phyloP scores from a whole-genome alignment of 441 rosid genomes.

The Sinapis alba region DNA sequence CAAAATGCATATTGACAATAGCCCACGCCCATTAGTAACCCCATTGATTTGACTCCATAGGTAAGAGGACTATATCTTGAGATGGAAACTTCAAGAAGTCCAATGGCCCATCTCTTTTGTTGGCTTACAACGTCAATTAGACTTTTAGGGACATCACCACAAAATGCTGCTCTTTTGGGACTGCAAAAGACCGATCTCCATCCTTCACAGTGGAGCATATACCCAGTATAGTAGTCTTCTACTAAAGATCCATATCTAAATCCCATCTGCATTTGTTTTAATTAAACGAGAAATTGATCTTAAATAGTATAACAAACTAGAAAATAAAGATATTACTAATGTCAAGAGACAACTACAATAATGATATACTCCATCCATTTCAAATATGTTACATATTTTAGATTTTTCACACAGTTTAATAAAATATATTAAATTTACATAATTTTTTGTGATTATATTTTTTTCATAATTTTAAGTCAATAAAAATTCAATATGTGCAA shows the following conservation, averaged over 20 bases:
- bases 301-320: neutral
- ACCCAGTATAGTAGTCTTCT: constrained; percentile 76
- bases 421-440: no score
- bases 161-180: constrained; percentile 62
- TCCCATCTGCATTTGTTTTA: constrained; percentile 56
- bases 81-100: constrained; percentile 55
- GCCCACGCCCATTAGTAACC: constrained; percentile 46
- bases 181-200: constrained; percentile 66
- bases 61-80: constrained; percentile 52
- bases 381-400: no score
- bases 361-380: no score
- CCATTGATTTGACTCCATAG: constrained; percentile 48
- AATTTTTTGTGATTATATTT: no score
- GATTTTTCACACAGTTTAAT: no score
- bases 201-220: constrained; percentile 59
- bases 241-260: constrained; percentile 72
- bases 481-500: no score
- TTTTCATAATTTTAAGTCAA: no score
- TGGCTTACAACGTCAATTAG: constrained; percentile 56
- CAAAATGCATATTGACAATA: constrained; percentile 51
- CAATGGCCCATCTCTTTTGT: constrained; percentile 64
- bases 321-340: neutral
- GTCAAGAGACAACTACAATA: neutral
- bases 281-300: neutral
- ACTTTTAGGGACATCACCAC: constrained; percentile 54